A percentile compares a stretch with the other conserved stretches of the same genome.
Conservation (phyloP, 805 yeast genomes). For the Saturnispora mendoncae region DNA sequence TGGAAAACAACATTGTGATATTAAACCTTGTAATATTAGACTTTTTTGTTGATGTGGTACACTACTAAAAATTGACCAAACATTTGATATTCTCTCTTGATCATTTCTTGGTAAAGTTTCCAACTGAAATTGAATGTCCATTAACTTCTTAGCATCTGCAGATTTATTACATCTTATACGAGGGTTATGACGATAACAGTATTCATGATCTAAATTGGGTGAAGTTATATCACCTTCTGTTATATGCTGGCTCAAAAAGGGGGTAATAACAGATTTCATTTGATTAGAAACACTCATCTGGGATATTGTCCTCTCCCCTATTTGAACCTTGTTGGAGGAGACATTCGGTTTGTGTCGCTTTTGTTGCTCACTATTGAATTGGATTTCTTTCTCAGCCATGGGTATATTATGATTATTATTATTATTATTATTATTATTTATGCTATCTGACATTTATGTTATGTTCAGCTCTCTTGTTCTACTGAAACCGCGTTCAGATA, state of each 20-base stretch:
- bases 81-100: conserved; percentile 67
- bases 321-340: no score
- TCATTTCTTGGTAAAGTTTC: conserved; percentile 60
- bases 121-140: conserved; percentile 47
- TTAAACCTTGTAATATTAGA: conserved; percentile 71
- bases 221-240: conserved; percentile 28
- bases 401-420: no score
- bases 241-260: conserved; percentile 28
- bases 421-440: no score
- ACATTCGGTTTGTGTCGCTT: no score
- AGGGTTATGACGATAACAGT: conserved; percentile 92
- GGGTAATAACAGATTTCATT: conserved; percentile 25
- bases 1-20: conserved; percentile 91
- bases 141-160: conserved; percentile 57
- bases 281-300: conserved; percentile 5
- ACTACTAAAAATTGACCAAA: conserved; percentile 76
- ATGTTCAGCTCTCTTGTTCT: no score
- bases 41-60: conserved; percentile 64
- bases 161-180: conserved; percentile 65
- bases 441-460: no score
- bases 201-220: conserved; percentile 39
- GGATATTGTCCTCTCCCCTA: conserved; percentile 6
- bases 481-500: no score
- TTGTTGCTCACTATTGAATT: conserved; percentile 1
- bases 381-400: no score